Evolutionary conservation across 768 basidiomycete species (phyloP), one percentile per base, ranked within the genome.

Genomic region (Lentinula aciculospora): DNA sequence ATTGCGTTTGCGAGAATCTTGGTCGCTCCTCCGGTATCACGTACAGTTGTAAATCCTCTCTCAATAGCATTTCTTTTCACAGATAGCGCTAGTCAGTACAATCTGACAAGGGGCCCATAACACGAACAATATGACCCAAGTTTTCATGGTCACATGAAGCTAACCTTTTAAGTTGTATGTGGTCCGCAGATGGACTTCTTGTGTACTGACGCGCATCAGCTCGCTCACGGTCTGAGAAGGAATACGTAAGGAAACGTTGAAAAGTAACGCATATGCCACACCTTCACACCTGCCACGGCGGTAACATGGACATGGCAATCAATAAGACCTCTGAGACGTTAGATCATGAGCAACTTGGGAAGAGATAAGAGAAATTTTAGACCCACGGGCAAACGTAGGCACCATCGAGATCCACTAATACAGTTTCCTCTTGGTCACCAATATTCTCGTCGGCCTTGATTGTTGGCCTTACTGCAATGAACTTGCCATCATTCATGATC

Each of bases 241-340:
- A 36, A 8, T 34, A 23, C 25, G 34, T 39, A 13, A 37, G 10
- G 12, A 46, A 37, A 2, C n/a, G 3, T 27, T 6, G 15, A 17
- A 21, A 32, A 25, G 25, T 17, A 21, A 9, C 45, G 27, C 23
- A 32, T 31, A 21, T 31, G 12, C 13, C 23, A 15, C 21, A 63
- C 64, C 58, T 64, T 63, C 4, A 71, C 69, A 40, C 76, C 76
- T 0, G 75, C 75, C 1, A 72, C 69, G 4, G 75, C 75, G 1
- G 72, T 72, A 53, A 75, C 69, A 58, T 78, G 76, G 1, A 76
- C 76, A 65, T 78, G 76, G 44, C 71, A 70, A 64, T 78, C 76
- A 49, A 78, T 74, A n/a, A 76, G 64, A 2, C 76, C 76, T 19
- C 70, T 71, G 39, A 13, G 2, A 32, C 28, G 21, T n/a, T n/a